phyloP scores from a whole-genome alignment of 805 yeast species.

The Starmerella apis region DNA sequence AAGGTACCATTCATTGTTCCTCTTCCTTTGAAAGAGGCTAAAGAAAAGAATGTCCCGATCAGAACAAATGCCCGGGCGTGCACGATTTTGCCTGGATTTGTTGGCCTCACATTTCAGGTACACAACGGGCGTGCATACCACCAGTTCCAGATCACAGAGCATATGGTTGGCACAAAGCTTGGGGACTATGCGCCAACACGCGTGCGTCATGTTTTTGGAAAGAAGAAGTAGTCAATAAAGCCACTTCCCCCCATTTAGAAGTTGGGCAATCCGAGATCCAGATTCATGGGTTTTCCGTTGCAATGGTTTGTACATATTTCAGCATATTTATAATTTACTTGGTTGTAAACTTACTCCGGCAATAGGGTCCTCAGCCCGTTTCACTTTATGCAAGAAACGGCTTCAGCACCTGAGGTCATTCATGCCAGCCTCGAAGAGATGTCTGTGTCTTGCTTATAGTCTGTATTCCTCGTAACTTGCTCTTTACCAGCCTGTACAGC shows the following conservation, averaged over 20 bases:
- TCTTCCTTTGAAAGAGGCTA: slow-evolving; percentile 79
- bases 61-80: slow-evolving; percentile 94
- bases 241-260: not conserved
- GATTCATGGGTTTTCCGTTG: not conserved
- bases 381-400: not conserved
- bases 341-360: no score
- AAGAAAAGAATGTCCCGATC: slow-evolving; percentile 69
- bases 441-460: no score
- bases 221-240: slow-evolving; percentile 22
- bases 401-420: no score
- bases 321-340: not conserved
- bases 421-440: no score
- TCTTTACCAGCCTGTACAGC: no score
- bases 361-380: not conserved
- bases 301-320: not conserved
- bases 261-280: not conserved
- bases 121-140: slow-evolving; percentile 95
- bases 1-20: slow-evolving; percentile 85
- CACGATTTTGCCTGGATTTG: slow-evolving; percentile 90
- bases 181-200: slow-evolving; percentile 96
- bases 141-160: slow-evolving; percentile 74
- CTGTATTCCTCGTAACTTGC: no score
- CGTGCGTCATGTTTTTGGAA: slow-evolving; percentile 70
- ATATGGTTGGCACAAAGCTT: slow-evolving; percentile 91
- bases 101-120: slow-evolving; percentile 85